Conservation (phyloP, 1,139 yeast species). For the Ogataea hybrid region DNA sequence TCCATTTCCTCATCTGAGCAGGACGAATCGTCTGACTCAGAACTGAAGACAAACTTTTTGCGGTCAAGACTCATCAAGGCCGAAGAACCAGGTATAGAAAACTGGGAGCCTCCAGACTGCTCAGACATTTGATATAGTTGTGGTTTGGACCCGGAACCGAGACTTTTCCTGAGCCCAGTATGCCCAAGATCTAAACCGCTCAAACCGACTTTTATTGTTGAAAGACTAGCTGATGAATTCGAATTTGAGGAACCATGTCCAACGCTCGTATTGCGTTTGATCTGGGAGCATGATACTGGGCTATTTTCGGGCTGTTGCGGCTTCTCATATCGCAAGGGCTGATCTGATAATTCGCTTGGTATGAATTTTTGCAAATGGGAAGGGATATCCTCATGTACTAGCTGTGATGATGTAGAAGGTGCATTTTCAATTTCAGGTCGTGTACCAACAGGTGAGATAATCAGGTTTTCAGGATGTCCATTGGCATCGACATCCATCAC, state of each 20-base stretch:
- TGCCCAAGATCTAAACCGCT: constrained; percentile 30
- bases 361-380: background rate
- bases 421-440: background rate
- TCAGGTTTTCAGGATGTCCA: background rate
- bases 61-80: constrained; percentile 5
- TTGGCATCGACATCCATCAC: constrained; percentile 25
- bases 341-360: background rate
- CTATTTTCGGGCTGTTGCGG: background rate
- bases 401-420: background rate
- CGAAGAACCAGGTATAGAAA: constrained; percentile 5
- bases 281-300: background rate
- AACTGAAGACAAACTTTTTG: constrained; percentile 15
- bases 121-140: constrained; percentile 26
- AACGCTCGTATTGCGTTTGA: constrained; percentile 23
- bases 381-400: constrained; percentile 5
- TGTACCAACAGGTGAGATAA: background rate
- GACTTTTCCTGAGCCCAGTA: constrained; percentile 26
- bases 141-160: constrained; percentile 30
- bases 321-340: background rate
- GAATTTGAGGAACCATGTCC: constrained; percentile 16
- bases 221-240: constrained; percentile 14
- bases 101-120: constrained; percentile 1
- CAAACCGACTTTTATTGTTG: constrained; percentile 30
- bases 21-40: constrained; percentile 9
- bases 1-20: constrained; percentile 17